phyloP scores from a whole-genome alignment of 1,139 yeast genomes.

The Scheffersomyces insectosa region DNA sequence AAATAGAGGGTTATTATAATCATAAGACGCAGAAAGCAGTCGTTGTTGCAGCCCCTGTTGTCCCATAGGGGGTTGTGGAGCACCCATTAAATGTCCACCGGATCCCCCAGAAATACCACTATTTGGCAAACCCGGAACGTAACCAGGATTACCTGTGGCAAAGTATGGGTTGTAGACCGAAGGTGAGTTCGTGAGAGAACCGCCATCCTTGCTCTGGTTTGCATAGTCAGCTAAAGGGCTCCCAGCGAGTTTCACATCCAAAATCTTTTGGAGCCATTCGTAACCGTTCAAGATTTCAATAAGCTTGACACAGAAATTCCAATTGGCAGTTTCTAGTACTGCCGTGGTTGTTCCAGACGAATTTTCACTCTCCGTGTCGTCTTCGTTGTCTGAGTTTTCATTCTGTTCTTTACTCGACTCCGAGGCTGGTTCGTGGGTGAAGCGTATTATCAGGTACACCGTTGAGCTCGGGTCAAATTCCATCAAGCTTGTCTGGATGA shows the following conservation, averaged over 20 bases:
- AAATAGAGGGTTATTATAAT: background rate
- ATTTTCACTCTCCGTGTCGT: background rate
- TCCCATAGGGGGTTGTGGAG: no score
- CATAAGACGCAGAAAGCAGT: background rate
- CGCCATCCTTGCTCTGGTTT: background rate
- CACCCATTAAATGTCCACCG: no score
- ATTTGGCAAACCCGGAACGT: no score
- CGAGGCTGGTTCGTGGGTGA: constrained; percentile 1
- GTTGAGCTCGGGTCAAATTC: constrained; percentile 1
- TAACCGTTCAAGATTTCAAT: constrained; percentile 26
- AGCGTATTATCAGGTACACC: constrained; percentile 5
- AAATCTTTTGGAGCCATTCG: constrained; percentile 21
- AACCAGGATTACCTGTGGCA: no score
- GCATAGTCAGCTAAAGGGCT: background rate
- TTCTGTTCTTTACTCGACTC: background rate
- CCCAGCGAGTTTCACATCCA: constrained; percentile 18
- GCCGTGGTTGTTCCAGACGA: constrained; percentile 5
- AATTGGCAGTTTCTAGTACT: constrained; percentile 16
- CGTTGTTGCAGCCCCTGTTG: no score
- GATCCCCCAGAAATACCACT: no score
- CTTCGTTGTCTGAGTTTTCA: background rate
- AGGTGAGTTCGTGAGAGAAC: no score
- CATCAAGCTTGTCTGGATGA: constrained; percentile 12
- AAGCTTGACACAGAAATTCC: constrained; percentile 14
- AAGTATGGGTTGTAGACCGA: no score